These are phyloP conservation scores for Aspergillus sclerotioniger DNA, from an alignment of 495 filamentous ascomycete species.

Conservation along the genomic window DNA sequence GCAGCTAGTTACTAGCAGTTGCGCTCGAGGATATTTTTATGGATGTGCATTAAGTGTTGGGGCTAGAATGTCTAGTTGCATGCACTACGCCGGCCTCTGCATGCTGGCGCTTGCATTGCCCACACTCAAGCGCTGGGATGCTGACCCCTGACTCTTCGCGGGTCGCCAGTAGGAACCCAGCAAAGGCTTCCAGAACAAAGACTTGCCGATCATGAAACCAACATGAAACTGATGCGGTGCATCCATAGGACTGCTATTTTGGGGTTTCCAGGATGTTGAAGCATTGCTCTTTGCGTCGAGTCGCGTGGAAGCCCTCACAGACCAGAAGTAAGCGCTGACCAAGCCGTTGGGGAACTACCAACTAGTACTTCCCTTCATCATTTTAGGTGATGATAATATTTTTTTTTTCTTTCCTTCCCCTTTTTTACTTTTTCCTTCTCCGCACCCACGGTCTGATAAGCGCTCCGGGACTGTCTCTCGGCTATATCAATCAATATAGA, in stretches of 20 bases:
- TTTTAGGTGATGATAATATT: background rate
- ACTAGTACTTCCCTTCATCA: background rate
- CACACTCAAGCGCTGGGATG: slow-evolving; percentile 5
- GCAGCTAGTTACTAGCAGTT: background rate
- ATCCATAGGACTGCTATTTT: slow-evolving; percentile 1
- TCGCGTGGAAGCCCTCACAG: background rate
- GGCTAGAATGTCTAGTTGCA: background rate
- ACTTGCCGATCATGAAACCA: background rate
- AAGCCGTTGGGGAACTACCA: background rate
- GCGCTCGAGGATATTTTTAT: background rate
- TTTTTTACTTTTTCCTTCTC: background rate
- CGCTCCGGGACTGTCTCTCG: background rate
- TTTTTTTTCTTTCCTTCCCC: background rate
- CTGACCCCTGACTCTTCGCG: background rate
- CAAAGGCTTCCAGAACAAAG: slow-evolving; percentile 5
- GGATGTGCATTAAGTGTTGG: background rate
- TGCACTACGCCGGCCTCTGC: background rate
- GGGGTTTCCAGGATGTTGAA: background rate
- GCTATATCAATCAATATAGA: background rate
- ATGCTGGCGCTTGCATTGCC: background rate
- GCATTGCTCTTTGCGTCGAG: background rate
- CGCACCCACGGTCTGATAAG: background rate
- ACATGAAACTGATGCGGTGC: background rate
- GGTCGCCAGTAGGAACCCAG: background rate
- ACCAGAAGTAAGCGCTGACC: background rate